Percentiles rank a stretch among this genome's conserved stretches.
These are phyloP conservation scores for Pilasporangium apinafurcum DNA, from an alignment of 352 stramenopile genomes.

Conservation along the genomic window DNA sequence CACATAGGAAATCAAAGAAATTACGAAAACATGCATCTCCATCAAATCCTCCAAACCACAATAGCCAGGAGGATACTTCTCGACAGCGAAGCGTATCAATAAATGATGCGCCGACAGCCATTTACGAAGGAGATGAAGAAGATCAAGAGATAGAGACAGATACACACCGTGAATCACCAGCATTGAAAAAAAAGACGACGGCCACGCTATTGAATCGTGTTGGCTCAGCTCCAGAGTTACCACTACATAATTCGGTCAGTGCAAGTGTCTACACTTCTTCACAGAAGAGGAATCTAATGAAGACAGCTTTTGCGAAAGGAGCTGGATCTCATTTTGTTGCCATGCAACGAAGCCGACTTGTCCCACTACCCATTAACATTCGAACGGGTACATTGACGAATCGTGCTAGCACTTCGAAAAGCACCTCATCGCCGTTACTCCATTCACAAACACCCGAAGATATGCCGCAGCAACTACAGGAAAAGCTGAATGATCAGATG, in stretches of 20 bases:
- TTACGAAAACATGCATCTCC: neutral
- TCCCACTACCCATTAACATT: slow-evolving; percentile 48
- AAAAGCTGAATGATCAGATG: slow-evolving; percentile 24
- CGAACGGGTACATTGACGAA: slow-evolving; percentile 22
- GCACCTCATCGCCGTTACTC: neutral
- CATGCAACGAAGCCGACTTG: slow-evolving; percentile 49
- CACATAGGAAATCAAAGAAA: slow-evolving; percentile 1
- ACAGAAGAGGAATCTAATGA: slow-evolving; percentile 47
- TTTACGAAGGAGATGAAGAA: slow-evolving; percentile 7
- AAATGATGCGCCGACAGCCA: neutral
- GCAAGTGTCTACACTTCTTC: slow-evolving; percentile 54
- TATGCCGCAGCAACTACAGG: slow-evolving; percentile 15
- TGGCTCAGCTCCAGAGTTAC: slow-evolving; percentile 54
- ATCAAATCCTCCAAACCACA: neutral
- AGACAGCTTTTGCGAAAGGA: slow-evolving; percentile 8
- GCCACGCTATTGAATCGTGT: slow-evolving; percentile 51
- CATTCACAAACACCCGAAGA: neutral
- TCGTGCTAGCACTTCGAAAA: slow-evolving; percentile 4
- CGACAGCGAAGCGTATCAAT: neutral
- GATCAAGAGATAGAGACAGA: neutral
- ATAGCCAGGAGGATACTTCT: neutral
- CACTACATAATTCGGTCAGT: slow-evolving; percentile 44
- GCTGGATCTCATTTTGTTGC: slow-evolving; percentile 29
- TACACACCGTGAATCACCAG: neutral
- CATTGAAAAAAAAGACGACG: neutral